Conservation (phyloP, 2,329 filamentous ascomycete species). For the Cladophialophora psammophila region DNA sequence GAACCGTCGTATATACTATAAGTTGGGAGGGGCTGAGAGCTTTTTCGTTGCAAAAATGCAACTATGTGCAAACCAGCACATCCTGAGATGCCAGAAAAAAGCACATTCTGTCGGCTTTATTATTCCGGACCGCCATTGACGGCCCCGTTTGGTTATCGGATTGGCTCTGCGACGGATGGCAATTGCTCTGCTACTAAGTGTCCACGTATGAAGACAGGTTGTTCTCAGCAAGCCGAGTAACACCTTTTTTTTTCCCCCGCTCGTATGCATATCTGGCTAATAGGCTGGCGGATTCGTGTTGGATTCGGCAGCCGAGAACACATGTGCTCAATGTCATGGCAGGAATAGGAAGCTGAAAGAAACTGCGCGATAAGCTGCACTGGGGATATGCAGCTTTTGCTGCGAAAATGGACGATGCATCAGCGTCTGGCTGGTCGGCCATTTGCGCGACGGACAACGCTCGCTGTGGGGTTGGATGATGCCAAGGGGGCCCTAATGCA, state of each 20-base stretch:
- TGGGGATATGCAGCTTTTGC: conserved; percentile 13
- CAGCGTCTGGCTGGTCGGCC: conserved; percentile 8
- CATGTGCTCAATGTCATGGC: conserved; percentile 4
- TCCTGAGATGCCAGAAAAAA: background rate
- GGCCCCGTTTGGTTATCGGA: background rate
- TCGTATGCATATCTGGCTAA: conserved; percentile 3
- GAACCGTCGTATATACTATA: background rate
- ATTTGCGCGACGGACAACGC: conserved; percentile 16
- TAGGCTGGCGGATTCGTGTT: background rate
- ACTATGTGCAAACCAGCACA: background rate
- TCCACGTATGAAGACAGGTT: conserved; percentile 6
- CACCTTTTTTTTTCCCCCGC: background rate
- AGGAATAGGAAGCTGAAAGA: conserved; percentile 24
- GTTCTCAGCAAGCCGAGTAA: background rate
- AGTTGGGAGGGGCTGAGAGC: background rate
- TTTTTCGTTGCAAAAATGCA: background rate
- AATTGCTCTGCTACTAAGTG: background rate
- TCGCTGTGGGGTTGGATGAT: conserved; percentile 25
- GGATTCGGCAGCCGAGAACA: conserved; percentile 19
- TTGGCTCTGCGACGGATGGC: background rate
- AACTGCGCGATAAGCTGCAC: conserved; percentile 24
- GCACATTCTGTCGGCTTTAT: background rate
- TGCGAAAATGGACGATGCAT: conserved; percentile 1
- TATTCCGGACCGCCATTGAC: background rate
- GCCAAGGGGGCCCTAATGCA: conserved; percentile 19